A percentile compares a stretch with the other conserved stretches of the same genome.
Conservation (phyloP, 352 stramenopile species). For the Phytophthora pinifolia region DNA sequence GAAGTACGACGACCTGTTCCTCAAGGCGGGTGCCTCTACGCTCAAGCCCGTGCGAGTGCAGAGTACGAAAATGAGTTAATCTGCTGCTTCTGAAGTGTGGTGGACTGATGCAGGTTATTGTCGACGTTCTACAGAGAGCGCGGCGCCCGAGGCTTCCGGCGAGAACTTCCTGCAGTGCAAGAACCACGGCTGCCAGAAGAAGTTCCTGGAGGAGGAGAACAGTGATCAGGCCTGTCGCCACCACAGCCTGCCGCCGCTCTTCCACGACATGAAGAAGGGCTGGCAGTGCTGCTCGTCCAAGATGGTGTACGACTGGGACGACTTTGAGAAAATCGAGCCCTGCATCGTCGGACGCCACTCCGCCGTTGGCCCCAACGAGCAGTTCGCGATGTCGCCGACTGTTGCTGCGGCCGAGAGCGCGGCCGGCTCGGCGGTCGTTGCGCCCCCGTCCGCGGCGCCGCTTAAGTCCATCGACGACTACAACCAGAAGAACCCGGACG, state of each 20-base stretch:
- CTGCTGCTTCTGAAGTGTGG: conserved; percentile 4
- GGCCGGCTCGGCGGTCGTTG: conserved; percentile 19
- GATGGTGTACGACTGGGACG: conserved; percentile 96
- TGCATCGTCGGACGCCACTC: conserved; percentile 76
- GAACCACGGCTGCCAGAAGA: conserved; percentile 85
- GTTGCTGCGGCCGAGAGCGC: conserved; percentile 65
- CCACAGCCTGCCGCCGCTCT: conserved; percentile 78
- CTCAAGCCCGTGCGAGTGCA: conserved; percentile 48
- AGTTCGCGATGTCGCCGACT: conserved; percentile 82
- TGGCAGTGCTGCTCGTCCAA: conserved; percentile 89
- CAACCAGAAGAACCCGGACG: conserved; percentile 90
- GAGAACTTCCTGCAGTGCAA: conserved; percentile 78
- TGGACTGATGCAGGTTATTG: no score
- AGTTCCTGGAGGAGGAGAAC: conserved; percentile 82
- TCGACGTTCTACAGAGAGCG: conserved; percentile 11
- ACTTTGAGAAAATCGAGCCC: conserved; percentile 90
- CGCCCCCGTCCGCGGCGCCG: conserved; percentile 26
- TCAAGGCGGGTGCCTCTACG: conserved; percentile 59
- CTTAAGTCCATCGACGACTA: conserved; percentile 94
- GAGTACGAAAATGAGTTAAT: conserved; percentile 29
- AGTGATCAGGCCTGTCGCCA: conserved; percentile 71
- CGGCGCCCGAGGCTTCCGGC: conserved; percentile 11
- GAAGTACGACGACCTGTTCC: conserved; percentile 88
- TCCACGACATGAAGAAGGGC: conserved; percentile 92
- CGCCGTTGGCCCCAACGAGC: conserved; percentile 57